Evolutionary conservation across 805 yeast species (phyloP).

Genomic region (Suhomyces kilbournensis): DNA sequence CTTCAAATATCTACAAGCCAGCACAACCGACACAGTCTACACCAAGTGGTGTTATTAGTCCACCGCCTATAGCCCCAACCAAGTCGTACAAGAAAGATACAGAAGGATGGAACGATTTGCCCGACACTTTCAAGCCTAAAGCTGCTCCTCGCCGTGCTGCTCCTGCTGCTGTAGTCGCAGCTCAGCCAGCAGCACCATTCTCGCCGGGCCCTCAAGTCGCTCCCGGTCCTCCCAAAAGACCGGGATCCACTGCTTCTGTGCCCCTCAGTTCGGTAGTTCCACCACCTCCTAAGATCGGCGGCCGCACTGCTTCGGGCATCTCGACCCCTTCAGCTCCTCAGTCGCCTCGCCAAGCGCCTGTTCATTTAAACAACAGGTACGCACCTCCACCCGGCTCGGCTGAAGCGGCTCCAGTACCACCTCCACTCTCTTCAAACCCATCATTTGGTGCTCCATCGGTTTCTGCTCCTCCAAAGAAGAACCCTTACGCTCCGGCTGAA

Average conservation of each 20-base stretch:
- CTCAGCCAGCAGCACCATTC: conserved; percentile 13
- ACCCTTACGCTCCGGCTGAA: conserved; percentile 23
- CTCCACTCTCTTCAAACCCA: conserved; percentile 8
- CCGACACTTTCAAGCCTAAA: conserved; percentile 46
- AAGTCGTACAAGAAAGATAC: conserved; percentile 42
- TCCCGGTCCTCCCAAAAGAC: conserved; percentile 13
- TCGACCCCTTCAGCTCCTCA: conserved; percentile 11
- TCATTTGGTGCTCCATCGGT: conserved; percentile 27
- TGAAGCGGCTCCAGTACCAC: conserved; percentile 1
- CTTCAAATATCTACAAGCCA: conserved; percentile 20
- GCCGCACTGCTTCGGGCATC: conserved; percentile 23
- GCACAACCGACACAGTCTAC: conserved; percentile 10
- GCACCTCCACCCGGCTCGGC: conserved; percentile 27
- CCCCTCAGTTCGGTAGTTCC: conserved; percentile 11
- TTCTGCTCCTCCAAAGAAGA: conserved; percentile 14
- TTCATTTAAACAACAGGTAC: conserved; percentile 29
- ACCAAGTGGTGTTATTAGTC: conserved; percentile 13
- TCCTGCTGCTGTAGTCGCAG: conserved; percentile 35
- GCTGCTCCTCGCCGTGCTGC: conserved; percentile 44
- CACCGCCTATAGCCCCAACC: conserved; percentile 24
- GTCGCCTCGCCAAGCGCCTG: conserved; percentile 19
- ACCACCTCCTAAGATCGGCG: conserved; percentile 28
- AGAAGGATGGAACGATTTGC: conserved; percentile 74
- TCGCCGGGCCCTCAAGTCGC: conserved; percentile 5
- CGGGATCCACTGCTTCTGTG: background rate